A percentile compares a stretch with the other conserved stretches of the same genome.
Evolutionary conservation across 257 asterid genomes (phyloP).

Genomic region (Echium plantagineum): DNA sequence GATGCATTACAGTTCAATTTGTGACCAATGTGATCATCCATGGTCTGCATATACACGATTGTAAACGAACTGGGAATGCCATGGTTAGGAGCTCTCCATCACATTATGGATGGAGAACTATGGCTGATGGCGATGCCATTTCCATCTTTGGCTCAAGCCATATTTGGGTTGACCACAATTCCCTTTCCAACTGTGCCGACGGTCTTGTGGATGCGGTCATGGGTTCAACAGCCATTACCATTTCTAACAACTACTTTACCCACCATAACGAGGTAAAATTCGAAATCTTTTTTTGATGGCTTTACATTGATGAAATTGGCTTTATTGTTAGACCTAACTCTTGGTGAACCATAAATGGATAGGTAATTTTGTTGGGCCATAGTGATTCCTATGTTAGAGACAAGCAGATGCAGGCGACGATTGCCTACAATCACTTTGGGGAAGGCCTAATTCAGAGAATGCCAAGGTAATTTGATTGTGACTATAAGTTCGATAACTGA

Average conservation of each 20-base stretch:
- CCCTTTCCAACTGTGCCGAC: background rate
- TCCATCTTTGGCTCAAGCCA: background rate
- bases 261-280: background rate
- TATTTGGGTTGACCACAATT: background rate
- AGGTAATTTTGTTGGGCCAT: background rate
- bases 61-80: background rate
- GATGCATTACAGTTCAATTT: background rate
- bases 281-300: background rate
- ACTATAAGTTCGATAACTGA: background rate
- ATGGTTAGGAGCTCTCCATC: background rate
- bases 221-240: background rate
- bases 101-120: background rate
- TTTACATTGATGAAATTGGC: background rate
- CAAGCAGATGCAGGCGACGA: background rate
- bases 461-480: background rate
- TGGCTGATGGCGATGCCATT: background rate
- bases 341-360: background rate
- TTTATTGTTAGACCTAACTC: background rate
- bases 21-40: background rate
- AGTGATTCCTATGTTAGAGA: background rate
- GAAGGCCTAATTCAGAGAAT: background rate
- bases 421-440: background rate
- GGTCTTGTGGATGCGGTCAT: background rate
- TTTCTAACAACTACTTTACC: background rate
- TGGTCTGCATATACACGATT: background rate